phyloP scores from a whole-genome alignment of 805 yeast species.

The Candida ipomoeae region DNA sequence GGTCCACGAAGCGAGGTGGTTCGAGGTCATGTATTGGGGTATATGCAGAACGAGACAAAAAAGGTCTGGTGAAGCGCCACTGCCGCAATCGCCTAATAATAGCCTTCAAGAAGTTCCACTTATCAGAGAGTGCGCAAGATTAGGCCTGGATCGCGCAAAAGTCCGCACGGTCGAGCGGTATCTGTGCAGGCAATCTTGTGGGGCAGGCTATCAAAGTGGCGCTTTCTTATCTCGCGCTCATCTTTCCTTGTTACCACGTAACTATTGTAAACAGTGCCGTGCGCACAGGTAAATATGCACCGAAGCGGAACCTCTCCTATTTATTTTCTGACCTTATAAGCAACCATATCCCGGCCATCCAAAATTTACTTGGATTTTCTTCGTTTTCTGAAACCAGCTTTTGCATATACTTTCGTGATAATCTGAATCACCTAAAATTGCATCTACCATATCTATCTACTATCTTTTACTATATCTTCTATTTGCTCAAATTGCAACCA shows the following conservation, averaged over 20 bases:
- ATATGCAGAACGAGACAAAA: too few species aligned
- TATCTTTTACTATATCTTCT: background rate
- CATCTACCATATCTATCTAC: background rate
- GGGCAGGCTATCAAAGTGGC: slow-evolving; percentile 3
- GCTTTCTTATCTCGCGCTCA: slow-evolving; percentile 3
- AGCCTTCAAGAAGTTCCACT: background rate
- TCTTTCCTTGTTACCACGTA: background rate
- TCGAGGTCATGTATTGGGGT: too few species aligned
- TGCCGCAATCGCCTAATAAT: background rate
- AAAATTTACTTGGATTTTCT: too few species aligned
- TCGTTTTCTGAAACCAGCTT: too few species aligned
- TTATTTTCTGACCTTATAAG: slow-evolving; percentile 1
- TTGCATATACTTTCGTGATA: too few species aligned
- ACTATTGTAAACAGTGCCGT: slow-evolving; percentile 4
- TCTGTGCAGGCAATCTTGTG: slow-evolving; percentile 2
- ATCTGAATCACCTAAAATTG: too few species aligned
- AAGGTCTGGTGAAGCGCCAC: background rate
- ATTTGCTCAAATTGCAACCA: background rate
- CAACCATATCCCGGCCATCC: background rate
- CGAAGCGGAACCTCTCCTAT: slow-evolving; percentile 5
- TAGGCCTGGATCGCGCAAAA: background rate
- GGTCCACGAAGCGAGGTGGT: too few species aligned
- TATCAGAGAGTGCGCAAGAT: background rate
- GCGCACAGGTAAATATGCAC: slow-evolving; percentile 5
- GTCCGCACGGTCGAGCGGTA: background rate